Conservation (phyloP, 78 protist genomes). For the Mantamonas sphyraenae region DNA sequence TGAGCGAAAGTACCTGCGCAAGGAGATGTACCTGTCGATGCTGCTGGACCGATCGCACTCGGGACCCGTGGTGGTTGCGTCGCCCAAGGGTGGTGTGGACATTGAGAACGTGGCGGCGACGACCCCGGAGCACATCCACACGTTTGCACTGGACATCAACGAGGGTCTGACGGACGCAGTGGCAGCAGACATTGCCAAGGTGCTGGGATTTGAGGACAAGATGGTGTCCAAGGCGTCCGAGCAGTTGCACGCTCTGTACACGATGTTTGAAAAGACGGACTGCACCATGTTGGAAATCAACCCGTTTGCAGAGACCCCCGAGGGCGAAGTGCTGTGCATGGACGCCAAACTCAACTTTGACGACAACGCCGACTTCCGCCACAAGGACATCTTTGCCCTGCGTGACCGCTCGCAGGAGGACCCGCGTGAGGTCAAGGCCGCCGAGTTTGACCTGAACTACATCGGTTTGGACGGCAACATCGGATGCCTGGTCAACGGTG, state of each 20-base stretch:
- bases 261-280: constrained; percentile 63
- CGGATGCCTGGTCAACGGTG: constrained; percentile 97
- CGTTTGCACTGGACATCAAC: neutral
- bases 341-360: constrained; percentile 95
- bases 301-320: constrained; percentile 80
- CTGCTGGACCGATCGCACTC: constrained; percentile 75
- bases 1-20: constrained; percentile 42
- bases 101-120: constrained; percentile 71
- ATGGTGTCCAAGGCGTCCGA: constrained; percentile 58
- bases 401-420: constrained; percentile 87
- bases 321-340: constrained; percentile 70
- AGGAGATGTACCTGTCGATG: constrained; percentile 92
- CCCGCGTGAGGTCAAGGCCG: constrained; percentile 87
- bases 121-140: constrained; percentile 38
- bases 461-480: constrained; percentile 94
- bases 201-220: too few relatives aligned
- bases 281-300: constrained; percentile 91
- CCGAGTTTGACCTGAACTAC: constrained; percentile 84
- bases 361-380: constrained; percentile 95
- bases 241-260: constrained; percentile 63
- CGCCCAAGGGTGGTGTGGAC: constrained; percentile 84
- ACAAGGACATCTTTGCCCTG: constrained; percentile 69
- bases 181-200: neutral
- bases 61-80: constrained; percentile 50
- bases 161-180: neutral